A percentile compares a stretch with the other conserved stretches of the same genome.
phyloP scores from a whole-genome alignment of 139 green algal genomes.

The Desmodesmus armatus region DNA sequence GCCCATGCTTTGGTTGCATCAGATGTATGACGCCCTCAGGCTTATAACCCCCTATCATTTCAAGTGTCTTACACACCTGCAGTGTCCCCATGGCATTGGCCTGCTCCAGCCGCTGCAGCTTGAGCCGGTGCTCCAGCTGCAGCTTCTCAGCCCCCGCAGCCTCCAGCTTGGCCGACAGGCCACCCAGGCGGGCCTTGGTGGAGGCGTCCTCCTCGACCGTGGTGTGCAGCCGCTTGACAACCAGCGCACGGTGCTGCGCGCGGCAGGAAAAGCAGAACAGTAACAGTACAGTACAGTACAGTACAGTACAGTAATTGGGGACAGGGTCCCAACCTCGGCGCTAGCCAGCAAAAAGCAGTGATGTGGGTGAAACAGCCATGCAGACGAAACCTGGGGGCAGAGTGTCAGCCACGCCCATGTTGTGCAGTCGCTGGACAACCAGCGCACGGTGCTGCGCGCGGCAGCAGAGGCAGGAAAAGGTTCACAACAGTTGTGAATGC shows the following conservation, averaged over 20 bases:
- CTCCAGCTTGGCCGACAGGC: conserved; percentile 57
- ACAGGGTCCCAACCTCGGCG: no score
- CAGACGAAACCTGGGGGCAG: neutral
- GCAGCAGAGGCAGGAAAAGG: no score
- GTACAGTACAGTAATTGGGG: no score
- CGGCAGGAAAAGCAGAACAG: no score
- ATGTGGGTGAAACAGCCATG: neutral
- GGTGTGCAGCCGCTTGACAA: conserved; percentile 38
- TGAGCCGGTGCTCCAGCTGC: conserved; percentile 68
- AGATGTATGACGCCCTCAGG: no score
- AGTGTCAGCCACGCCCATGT: conserved; percentile 47
- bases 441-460: conserved; percentile 1
- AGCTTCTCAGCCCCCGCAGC: conserved; percentile 57
- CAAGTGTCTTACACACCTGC: conserved; percentile 35
- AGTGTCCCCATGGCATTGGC: conserved; percentile 33
- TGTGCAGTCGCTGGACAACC: conserved; percentile 33
- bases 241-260: conserved; percentile 2
- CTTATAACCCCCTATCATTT: no score
- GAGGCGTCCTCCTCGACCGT: conserved; percentile 51
- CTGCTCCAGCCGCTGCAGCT: conserved; percentile 65
- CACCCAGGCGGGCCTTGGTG: neutral
- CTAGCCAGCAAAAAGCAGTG: neutral
- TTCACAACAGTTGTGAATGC: no score
- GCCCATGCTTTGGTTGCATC: no score
- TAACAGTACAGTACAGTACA: no score